Percentiles rank a stretch among this genome's conserved stretches.
Evolutionary conservation across 78 protist species (phyloP).

Genomic region (Dictyostelium citrinum): DNA sequence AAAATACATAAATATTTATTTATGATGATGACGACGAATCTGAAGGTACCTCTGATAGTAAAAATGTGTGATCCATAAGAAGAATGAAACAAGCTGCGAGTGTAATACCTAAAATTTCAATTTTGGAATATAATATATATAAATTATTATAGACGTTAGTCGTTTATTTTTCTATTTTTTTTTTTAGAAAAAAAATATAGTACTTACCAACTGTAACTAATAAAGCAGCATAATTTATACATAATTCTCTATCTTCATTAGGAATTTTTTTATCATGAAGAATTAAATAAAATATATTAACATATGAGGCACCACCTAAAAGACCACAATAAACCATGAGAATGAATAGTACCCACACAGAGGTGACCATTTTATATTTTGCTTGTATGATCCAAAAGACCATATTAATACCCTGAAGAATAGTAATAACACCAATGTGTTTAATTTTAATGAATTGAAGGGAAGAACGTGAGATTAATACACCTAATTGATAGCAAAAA

Average conservation of each 20-base stretch:
- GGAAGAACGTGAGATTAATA: conserved; percentile 84
- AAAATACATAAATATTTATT: not conserved
- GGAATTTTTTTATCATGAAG: conserved; percentile 67
- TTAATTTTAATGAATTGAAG: conserved; percentile 69
- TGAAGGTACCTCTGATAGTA: not conserved
- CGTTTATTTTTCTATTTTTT: too few species aligned
- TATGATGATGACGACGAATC: not conserved
- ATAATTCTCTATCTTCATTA: conserved; percentile 82
- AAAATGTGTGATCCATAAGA: conserved; percentile 78
- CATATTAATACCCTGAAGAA: conserved; percentile 84
- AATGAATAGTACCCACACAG: conserved; percentile 56
- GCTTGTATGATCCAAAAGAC: conserved; percentile 86
- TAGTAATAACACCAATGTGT: conserved; percentile 80
- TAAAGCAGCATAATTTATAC: conserved; percentile 80
- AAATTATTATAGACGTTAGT: too few species aligned
- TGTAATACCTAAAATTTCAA: conserved; percentile 84
- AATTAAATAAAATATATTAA: conserved; percentile 79
- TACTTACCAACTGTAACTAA: conserved; percentile 34
- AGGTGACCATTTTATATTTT: conserved; percentile 30
- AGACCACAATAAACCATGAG: conserved; percentile 88
- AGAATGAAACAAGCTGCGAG: conserved; percentile 40
- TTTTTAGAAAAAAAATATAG: not conserved
- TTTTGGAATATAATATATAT: too few species aligned
- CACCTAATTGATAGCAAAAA: conserved; percentile 88
- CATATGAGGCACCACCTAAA: conserved; percentile 91